Percentiles rank a stretch among this genome's conserved stretches.
phyloP scores from a whole-genome alignment of 2,329 filamentous ascomycete species.

The Escovopsis weberi region DNA sequence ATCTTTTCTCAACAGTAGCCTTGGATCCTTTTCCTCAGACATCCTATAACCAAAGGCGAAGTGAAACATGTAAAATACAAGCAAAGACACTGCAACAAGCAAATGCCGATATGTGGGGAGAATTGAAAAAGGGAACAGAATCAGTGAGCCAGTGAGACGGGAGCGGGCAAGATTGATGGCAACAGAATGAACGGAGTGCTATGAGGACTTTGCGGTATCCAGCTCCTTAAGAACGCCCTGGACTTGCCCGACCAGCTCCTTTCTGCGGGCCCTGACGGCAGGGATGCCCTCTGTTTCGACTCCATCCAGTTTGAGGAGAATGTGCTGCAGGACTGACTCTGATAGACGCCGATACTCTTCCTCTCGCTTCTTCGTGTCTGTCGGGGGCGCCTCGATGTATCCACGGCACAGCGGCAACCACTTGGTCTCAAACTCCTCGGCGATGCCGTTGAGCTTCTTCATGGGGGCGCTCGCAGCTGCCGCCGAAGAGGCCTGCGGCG shows the following conservation, averaged over 20 bases:
- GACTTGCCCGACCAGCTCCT: conserved; percentile 57
- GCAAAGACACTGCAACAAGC: not conserved
- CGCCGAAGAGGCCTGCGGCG: conserved; percentile 7
- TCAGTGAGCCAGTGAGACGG: no score
- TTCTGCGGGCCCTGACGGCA: conserved; percentile 50
- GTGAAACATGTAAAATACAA: not conserved
- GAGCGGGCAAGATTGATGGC: not conserved
- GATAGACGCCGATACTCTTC: conserved; percentile 64
- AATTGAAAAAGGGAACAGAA: not conserved
- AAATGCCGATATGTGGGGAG: not conserved
- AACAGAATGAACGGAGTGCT: not conserved
- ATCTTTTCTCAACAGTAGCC: not conserved
- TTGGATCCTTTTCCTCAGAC: not conserved
- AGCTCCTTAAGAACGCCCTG: conserved; percentile 51
- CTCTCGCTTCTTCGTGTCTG: conserved; percentile 49
- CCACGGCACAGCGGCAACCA: conserved; percentile 51
- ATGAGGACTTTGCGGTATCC: conserved; percentile 31
- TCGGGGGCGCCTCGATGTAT: conserved; percentile 48
- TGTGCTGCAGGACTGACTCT: conserved; percentile 63
- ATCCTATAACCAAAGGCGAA: not conserved
- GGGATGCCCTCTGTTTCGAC: conserved; percentile 58
- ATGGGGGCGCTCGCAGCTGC: conserved; percentile 20
- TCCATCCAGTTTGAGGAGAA: conserved; percentile 62
- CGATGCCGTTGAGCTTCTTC: conserved; percentile 52
- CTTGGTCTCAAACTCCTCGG: conserved; percentile 46